A percentile compares a stretch with the other conserved stretches of the same genome.
Evolutionary conservation across 1,284 basidiomycete genomes (phyloP).

Genomic region (Melanopsichium pennsylvanicum): DNA sequence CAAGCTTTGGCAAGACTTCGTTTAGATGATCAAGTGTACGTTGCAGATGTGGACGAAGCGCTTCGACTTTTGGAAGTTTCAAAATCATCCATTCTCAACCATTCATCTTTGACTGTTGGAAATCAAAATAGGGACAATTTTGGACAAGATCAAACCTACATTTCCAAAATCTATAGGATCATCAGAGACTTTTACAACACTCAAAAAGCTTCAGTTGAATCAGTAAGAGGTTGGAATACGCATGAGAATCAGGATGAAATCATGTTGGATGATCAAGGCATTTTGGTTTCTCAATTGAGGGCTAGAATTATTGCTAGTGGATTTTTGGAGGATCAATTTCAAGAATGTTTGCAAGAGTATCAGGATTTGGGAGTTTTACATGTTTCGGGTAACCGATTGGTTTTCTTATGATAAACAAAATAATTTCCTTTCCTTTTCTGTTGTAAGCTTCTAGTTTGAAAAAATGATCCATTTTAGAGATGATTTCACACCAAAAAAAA

Average conservation of each 20-base stretch:
- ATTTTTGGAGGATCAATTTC: constrained; percentile 48
- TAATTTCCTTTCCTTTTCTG: neutral
- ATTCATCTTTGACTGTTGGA: constrained; percentile 18
- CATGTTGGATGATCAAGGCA: constrained; percentile 4
- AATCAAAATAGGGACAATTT: constrained; percentile 12
- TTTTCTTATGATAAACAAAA: constrained; percentile 18
- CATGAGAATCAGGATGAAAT: constrained; percentile 5
- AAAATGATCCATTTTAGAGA: too few species aligned
- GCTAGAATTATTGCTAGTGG: constrained; percentile 33
- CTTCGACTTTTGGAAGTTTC: constrained; percentile 94
- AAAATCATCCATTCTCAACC: constrained; percentile 77
- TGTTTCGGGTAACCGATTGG: constrained; percentile 7
- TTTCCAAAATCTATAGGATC: constrained; percentile 62
- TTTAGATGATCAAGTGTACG: constrained; percentile 79
- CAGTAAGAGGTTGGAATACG: too few species aligned
- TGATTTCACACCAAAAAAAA: too few species aligned
- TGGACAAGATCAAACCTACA: constrained; percentile 42
- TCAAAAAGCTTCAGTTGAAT: too few species aligned
- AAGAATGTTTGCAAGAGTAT: constrained; percentile 44
- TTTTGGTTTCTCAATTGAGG: constrained; percentile 6
- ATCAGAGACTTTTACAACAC: constrained; percentile 54
- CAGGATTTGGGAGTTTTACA: constrained; percentile 39
- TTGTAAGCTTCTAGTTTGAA: neutral
- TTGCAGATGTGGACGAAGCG: constrained; percentile 94
- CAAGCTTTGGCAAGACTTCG: constrained; percentile 93